Evolutionary conservation across 139 green algal species (phyloP).

Genomic region (Chlamydomonas applanata): DNA sequence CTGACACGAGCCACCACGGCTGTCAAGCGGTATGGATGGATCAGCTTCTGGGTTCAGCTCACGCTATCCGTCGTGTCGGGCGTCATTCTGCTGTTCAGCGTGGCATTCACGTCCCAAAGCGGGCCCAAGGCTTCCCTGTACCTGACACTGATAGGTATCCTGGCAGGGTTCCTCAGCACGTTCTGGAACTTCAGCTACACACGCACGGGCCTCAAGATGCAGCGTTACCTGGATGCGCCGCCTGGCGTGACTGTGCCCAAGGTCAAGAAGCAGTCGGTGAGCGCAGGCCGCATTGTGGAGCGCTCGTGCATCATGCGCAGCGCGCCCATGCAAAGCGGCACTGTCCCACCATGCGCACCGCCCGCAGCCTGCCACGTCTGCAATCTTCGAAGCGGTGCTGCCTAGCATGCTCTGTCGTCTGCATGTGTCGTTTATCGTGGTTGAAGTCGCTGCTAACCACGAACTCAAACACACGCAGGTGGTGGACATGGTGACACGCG

Average conservation of each 20-base stretch:
- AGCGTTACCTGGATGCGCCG: slow-evolving; percentile 63
- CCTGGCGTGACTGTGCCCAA: slow-evolving; percentile 46
- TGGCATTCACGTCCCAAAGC: slow-evolving; percentile 86
- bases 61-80: slow-evolving; percentile 81
- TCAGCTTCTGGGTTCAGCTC: slow-evolving; percentile 95
- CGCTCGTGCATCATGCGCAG: not conserved
- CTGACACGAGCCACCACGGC: slow-evolving; percentile 50
- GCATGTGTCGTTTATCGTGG: too few species aligned
- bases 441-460: too few species aligned
- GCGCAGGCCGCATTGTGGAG: not conserved
- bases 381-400: not conserved
- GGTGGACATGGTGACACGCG: slow-evolving; percentile 67
- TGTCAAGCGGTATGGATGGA: slow-evolving; percentile 74
- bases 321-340: not conserved
- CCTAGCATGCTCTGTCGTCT: too few species aligned
- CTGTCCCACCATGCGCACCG: not conserved
- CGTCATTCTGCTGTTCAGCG: slow-evolving; percentile 94
- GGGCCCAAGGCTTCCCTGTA: slow-evolving; percentile 82
- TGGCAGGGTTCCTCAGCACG: slow-evolving; percentile 86
- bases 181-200: slow-evolving; percentile 91
- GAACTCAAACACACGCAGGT: slow-evolving; percentile 42
- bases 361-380: too few species aligned
- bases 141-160: slow-evolving; percentile 89
- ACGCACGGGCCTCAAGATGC: slow-evolving; percentile 65
- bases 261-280: slow-evolving; percentile 64